Conservation (phyloP, 768 basidiomycete genomes). For the Rossbeevera mucosa region DNA sequence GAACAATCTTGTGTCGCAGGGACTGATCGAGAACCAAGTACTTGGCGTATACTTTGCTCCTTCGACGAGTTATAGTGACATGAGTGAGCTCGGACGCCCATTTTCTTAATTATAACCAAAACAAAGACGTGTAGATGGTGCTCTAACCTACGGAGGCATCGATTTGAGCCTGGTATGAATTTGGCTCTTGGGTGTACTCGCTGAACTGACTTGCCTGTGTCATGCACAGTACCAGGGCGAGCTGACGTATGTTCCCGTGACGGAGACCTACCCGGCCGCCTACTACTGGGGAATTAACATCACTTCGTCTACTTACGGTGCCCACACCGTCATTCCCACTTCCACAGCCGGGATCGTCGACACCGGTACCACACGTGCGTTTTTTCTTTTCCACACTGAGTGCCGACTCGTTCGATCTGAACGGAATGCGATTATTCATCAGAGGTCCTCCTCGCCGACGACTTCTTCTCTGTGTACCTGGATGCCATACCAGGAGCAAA, state of each 20-base stretch:
- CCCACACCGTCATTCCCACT: constrained; percentile 9
- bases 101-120: constrained; percentile 1
- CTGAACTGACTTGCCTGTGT: background rate
- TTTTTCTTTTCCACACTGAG: background rate
- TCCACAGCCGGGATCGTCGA: background rate
- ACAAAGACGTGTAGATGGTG: constrained; percentile 7
- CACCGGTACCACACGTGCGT: background rate
- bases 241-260: constrained; percentile 24
- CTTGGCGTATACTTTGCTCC: constrained; percentile 19
- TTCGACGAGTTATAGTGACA: constrained; percentile 2
- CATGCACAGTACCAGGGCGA: constrained; percentile 18
- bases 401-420: background rate
- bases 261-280: constrained; percentile 21
- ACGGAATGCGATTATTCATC: background rate
- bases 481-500: constrained; percentile 12
- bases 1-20: constrained; percentile 16
- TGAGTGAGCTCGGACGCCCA: constrained; percentile 2
- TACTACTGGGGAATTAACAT: constrained; percentile 30
- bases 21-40: constrained; percentile 10
- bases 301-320: constrained; percentile 14
- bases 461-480: constrained; percentile 9
- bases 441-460: constrained; percentile 12
- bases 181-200: background rate
- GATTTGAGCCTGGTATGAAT: background rate
- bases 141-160: background rate